Evolutionary conservation across 2,329 filamentous ascomycete genomes (phyloP).

Genomic region (Clonostachys solani): DNA sequence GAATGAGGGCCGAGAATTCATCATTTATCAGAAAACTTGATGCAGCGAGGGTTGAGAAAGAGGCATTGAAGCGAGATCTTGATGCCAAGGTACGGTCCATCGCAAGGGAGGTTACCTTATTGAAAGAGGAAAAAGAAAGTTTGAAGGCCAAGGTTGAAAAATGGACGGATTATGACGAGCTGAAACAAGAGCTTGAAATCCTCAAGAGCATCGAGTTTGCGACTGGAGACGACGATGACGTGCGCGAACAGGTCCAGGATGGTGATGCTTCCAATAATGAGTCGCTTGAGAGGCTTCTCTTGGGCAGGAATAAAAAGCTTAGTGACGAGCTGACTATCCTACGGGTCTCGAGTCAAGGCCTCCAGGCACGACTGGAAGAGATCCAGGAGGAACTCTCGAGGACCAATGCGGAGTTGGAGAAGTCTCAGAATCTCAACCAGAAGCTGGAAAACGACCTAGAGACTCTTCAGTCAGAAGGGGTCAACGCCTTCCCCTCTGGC

Average conservation of each 20-base stretch:
- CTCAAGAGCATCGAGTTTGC: slow-evolving; percentile 98
- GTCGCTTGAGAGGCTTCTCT: slow-evolving; percentile 82
- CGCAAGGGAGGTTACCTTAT: slow-evolving; percentile 70
- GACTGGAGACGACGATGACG: slow-evolving; percentile 70
- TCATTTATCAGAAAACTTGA: slow-evolving; percentile 87
- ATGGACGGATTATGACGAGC: slow-evolving; percentile 91
- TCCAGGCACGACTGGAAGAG: slow-evolving; percentile 73
- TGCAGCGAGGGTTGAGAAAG: slow-evolving; percentile 75
- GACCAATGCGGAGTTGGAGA: slow-evolving; percentile 83
- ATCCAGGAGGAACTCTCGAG: slow-evolving; percentile 80
- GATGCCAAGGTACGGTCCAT: slow-evolving; percentile 73
- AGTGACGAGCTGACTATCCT: slow-evolving; percentile 90
- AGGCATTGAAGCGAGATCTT: slow-evolving; percentile 71
- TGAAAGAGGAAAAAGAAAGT: slow-evolving; percentile 76
- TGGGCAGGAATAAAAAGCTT: slow-evolving; percentile 94
- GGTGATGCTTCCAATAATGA: slow-evolving; percentile 45
- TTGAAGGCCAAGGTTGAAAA: slow-evolving; percentile 80
- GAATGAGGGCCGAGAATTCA: slow-evolving; percentile 88
- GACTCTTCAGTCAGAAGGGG: slow-evolving; percentile 78
- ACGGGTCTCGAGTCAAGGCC: slow-evolving; percentile 88
- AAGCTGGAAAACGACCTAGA: slow-evolving; percentile 91
- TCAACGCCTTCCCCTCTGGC: slow-evolving; percentile 80
- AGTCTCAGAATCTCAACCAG: slow-evolving; percentile 76
- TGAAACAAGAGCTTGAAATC: slow-evolving; percentile 93
- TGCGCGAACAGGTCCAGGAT: slow-evolving; percentile 32